Base-by-base conservation (phyloP, 441 rosid genomes). In the Sinapis alba region DNA sequence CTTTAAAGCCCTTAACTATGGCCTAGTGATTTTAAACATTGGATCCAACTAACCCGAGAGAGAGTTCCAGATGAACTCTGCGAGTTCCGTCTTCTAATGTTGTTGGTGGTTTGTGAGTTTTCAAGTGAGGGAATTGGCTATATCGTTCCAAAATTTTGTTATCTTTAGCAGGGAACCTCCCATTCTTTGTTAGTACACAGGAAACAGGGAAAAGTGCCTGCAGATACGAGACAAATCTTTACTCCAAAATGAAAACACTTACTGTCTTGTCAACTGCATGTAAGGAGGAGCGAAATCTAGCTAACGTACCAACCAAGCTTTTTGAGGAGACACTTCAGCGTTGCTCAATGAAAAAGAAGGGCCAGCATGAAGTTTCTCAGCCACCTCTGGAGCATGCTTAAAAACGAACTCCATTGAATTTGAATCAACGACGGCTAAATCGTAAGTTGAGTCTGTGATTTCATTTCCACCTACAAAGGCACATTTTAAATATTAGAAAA, bases 201-300 rank as follows among this genome's bases (percentile, higher is more conserved):
- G 94, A 70, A 23, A 93, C 90, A 11, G 99, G 99, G 57, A 83
- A 96, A 69, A 87, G 84, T 34, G 83, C 93, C 99, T 96, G 86
- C 36, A 57, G 23, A 41, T 9, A 68, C 61, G 68, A 61, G 50
- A 51, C 71, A 27, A 68, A 34, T 68, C 3, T 36, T 73, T 18
- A 56, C 3, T 61, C 9, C 11, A 15, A 68, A 68, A 47, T 53
- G 18, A 7, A 50, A 47, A 47, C 24, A 38, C 65, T 67, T 43
- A 10, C 23, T 19, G 43, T 51, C 18, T 68, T 24, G 23, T 32
- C 57, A 27, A 4, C 12, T 10, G 34, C 60, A 54, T 53, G 36
- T 13, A 66, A 5, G 3, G 27, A 65, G 41, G 63, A 67, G 13
- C 0, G 2, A 60, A 60, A 26, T 60, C 27, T 60, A 72, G 32